Base-by-base conservation (phyloP, 176 grass and related monocot species). In the Cenchrus americanus region DNA sequence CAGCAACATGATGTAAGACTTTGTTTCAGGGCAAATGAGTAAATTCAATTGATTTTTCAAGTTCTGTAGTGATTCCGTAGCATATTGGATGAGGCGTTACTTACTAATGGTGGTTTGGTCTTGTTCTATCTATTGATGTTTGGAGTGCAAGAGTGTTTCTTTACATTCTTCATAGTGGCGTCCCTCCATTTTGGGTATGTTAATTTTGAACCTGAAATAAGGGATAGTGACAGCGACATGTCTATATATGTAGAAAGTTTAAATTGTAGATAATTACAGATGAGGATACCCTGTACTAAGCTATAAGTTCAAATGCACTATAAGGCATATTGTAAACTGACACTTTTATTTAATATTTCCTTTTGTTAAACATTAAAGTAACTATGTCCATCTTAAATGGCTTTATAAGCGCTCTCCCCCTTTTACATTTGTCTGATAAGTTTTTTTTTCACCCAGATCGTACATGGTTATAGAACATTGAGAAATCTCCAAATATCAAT, bases 81-180 rank as follows among this genome's bases (percentile, higher is more conserved):
- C n/a, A n/a, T n/a, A n/a, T n/a, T n/a, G n/a, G n/a, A n/a, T n/a
- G 12, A 62, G 12, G 7, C 21, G 47, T 2, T 32, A 17, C 12
- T 13, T 58, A 32, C 27, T 51, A 15, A 65, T 69, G 40, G 22
- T 66, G 5, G 1, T 40, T 73, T 79, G 19, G 7, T 4, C 14
- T 40, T 71, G 24, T 62, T 22, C 10, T 14, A 13, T 55, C 49
- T 65, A 2, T n/a, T n/a, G n/a, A n/a, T n/a, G 94, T 99, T 78
- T 99, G 97, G 97, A 99, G 97, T 79, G 93, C 97, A n/a, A n/a
- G n/a, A 80, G 97, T 99, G 51, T 94, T 99, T 76, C 86, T 99
- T 73, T 99, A 96, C 61, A 94, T 99, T 77, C 91, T 99, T 49
- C 91, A 96, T 48, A 94, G n/a, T n/a, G n/a, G n/a, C n/a, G n/a